Evolutionary conservation across 768 basidiomycete genomes (phyloP).

Genomic region (Porphyrellus cyaneotinctus): DNA sequence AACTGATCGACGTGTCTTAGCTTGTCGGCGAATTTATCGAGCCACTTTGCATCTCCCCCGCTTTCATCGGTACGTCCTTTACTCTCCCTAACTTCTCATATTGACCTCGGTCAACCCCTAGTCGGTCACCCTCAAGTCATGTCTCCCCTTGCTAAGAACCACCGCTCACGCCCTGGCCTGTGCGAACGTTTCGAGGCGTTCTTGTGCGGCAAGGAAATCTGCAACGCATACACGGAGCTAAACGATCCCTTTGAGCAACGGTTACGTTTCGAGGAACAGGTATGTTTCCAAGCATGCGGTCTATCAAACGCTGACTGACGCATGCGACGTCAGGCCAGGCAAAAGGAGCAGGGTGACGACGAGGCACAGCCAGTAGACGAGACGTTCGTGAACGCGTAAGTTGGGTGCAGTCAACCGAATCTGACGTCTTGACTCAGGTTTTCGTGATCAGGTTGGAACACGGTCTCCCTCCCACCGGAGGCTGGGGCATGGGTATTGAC

Average conservation of each 20-base stretch:
- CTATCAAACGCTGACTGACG: not conserved
- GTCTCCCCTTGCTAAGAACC: constrained; percentile 99
- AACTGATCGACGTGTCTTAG: constrained; percentile 33
- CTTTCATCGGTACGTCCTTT: constrained; percentile 74
- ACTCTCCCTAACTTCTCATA: not conserved
- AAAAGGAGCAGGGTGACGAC: constrained; percentile 97
- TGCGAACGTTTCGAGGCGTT: constrained; percentile 99
- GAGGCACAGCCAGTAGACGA: constrained; percentile 98
- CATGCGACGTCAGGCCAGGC: constrained; percentile 49
- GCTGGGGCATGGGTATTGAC: constrained; percentile 96
- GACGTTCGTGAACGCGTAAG: constrained; percentile 91
- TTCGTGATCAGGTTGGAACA: constrained; percentile 72
- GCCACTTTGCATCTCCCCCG: constrained; percentile 90
- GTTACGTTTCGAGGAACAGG: constrained; percentile 93
- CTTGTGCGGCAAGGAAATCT: constrained; percentile 97
- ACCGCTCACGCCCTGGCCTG: constrained; percentile 92
- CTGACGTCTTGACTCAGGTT: not conserved
- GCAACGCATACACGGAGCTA: constrained; percentile 99
- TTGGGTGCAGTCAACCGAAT: constrained; percentile 8
- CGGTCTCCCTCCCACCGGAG: constrained; percentile 94
- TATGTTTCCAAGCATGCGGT: constrained; percentile 21
- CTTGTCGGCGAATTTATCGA: constrained; percentile 99
- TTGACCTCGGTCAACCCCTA: constrained; percentile 26
- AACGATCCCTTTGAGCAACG: constrained; percentile 98
- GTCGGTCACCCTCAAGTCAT: constrained; percentile 99